Percentiles rank a stretch among this genome's conserved stretches.
These are phyloP conservation scores for Sporothrix variecibatus DNA, from an alignment of 2,329 filamentous ascomycete genomes.

Conservation along the genomic window DNA sequence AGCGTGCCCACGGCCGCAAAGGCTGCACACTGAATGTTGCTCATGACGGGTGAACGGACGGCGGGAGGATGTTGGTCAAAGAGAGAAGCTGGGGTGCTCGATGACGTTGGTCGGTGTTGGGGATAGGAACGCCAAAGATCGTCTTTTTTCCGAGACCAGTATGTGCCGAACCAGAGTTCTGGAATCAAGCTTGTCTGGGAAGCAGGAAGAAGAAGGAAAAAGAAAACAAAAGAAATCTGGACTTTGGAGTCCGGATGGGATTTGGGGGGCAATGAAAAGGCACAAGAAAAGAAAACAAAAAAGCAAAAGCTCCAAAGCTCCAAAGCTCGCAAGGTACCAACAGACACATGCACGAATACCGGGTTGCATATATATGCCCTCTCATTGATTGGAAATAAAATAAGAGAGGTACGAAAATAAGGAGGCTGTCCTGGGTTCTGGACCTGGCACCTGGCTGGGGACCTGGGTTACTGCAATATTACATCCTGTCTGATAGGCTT, in stretches of 20 bases:
- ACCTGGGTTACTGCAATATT: neutral
- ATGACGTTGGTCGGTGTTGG: neutral
- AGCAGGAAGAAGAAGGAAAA: neutral
- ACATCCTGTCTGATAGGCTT: neutral
- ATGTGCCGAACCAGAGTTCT: neutral
- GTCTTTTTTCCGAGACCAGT: neutral
- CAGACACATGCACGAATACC: neutral
- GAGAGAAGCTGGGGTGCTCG: no score
- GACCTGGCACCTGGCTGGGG: neutral
- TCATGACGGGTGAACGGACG: neutral
- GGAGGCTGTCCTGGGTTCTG: neutral
- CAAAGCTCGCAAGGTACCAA: neutral
- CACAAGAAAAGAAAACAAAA: neutral
- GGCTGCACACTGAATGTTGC: constrained; percentile 12
- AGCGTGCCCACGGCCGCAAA: neutral
- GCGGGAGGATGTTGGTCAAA: neutral
- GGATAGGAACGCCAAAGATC: neutral
- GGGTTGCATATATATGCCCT: neutral
- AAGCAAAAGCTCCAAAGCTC: neutral
- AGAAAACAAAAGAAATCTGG: neutral
- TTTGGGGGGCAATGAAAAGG: neutral
- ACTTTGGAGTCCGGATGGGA: neutral
- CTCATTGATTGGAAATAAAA: neutral
- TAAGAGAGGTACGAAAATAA: neutral
- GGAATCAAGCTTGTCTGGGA: neutral